These are phyloP conservation scores for Strigomonas culicis DNA, from an alignment of 208 protist species.

Conservation along the genomic window DNA sequence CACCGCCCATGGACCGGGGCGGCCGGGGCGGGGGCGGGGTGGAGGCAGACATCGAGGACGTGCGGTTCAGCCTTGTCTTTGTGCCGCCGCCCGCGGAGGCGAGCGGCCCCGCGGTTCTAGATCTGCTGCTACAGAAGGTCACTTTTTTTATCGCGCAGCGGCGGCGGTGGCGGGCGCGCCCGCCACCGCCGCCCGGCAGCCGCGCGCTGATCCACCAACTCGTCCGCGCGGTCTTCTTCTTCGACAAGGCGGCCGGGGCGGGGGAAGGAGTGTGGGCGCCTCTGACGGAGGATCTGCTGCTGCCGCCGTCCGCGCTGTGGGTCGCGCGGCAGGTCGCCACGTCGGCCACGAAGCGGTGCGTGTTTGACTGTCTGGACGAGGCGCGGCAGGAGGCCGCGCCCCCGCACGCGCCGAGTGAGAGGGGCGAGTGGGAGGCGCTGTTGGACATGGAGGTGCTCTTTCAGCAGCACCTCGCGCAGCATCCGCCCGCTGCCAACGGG, in stretches of 20 bases:
- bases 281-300: conserved; percentile 14
- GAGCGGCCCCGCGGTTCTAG: too few species aligned
- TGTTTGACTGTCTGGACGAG: conserved; percentile 34
- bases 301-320: conserved; percentile 40
- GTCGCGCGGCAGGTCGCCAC: conserved; percentile 42
- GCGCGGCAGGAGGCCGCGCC: too few species aligned
- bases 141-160: too few species aligned
- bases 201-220: too few species aligned
- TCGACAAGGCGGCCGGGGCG: too few species aligned
- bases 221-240: too few species aligned
- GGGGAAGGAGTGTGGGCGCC: too few species aligned
- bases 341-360: conserved; percentile 28
- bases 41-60: background rate
- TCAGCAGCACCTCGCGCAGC: background rate
- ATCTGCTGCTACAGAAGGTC: too few species aligned
- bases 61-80: background rate
- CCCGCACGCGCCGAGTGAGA: conserved; percentile 3
- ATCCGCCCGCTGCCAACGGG: background rate
- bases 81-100: too few species aligned
- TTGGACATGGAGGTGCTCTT: background rate
- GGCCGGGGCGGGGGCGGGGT: too few species aligned
- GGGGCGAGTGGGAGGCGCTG: conserved; percentile 14
- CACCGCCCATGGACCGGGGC: conserved; percentile 35
- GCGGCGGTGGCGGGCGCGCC: too few species aligned
- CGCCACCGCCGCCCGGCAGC: too few species aligned